phyloP scores from a whole-genome alignment of 176 grass and related monocot species.

The Ananas comosus region DNA sequence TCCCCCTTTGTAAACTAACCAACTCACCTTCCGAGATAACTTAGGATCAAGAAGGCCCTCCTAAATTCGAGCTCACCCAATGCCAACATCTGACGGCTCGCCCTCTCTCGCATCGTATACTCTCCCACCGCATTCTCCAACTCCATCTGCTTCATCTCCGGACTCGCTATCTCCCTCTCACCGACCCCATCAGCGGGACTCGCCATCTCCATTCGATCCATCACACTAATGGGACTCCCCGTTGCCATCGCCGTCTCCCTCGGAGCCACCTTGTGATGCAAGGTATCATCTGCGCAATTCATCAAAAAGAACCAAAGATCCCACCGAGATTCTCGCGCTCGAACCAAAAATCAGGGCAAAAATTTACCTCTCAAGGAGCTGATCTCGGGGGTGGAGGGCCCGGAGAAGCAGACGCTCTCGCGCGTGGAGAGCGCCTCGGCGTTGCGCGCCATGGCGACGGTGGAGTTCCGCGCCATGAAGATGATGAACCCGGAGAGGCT shows the following conservation, averaged over 20 bases:
- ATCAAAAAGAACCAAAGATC: not conserved
- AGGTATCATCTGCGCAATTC: not conserved
- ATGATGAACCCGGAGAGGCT: conserved; percentile 7
- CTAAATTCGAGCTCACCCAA: conserved; percentile 52
- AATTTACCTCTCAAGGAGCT: not conserved
- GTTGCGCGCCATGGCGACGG: not conserved
- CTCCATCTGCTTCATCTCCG: not conserved
- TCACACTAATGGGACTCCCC: not conserved
- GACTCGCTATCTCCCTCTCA: not conserved
- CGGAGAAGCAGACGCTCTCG: not conserved
- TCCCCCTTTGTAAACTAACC: not conserved
- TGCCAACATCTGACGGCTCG: conserved; percentile 33
- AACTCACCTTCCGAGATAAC: conserved; percentile 44
- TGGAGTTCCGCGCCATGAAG: not conserved
- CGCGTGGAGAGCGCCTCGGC: not conserved
- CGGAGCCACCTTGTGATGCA: not conserved
- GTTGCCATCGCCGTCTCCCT: not conserved
- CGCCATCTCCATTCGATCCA: not conserved
- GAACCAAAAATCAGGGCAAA: not conserved
- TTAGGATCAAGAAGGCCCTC: conserved; percentile 40
- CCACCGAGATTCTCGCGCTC: not conserved
- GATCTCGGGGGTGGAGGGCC: not conserved
- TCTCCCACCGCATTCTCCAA: not conserved
- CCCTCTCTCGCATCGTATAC: not conserved
- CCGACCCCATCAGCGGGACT: not conserved